A percentile compares a stretch with the other conserved stretches of the same genome.
These are phyloP conservation scores for Capronia americana DNA, from an alignment of 2,329 filamentous ascomycete species.

Conservation along the genomic window DNA sequence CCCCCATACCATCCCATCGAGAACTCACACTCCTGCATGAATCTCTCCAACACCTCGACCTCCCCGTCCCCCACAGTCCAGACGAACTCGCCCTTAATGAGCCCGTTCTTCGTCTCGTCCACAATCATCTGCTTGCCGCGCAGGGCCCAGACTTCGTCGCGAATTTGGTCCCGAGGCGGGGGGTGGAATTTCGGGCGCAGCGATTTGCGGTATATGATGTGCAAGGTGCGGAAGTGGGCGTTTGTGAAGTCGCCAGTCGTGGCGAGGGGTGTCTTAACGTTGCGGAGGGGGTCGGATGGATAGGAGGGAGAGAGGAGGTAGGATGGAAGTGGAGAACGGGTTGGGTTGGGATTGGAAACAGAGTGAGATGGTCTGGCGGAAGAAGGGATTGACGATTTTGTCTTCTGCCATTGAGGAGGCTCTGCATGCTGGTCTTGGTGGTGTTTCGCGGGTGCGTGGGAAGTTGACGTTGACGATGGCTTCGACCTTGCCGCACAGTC, in stretches of 20 bases:
- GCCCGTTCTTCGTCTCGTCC: constrained; percentile 46
- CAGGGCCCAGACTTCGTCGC: constrained; percentile 29
- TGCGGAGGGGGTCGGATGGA: constrained; percentile 34
- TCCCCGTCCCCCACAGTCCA: constrained; percentile 34
- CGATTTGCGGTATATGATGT: constrained; percentile 41
- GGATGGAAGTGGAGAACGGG: constrained; percentile 25
- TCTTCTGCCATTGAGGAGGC: constrained; percentile 20
- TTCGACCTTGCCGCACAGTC: not conserved
- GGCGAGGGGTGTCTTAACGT: constrained; percentile 24
- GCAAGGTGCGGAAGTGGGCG: constrained; percentile 39
- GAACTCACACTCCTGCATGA: constrained; percentile 38
- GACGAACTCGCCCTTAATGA: constrained; percentile 32
- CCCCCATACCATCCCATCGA: constrained; percentile 26
- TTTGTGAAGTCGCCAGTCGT: constrained; percentile 37
- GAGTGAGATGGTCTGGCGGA: constrained; percentile 1
- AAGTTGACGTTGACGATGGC: not conserved
- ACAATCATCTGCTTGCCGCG: constrained; percentile 68
- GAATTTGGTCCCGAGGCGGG: constrained; percentile 28
- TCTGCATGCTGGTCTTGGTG: not conserved
- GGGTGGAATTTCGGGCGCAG: constrained; percentile 37
- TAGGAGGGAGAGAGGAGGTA: constrained; percentile 40
- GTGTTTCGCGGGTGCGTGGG: not conserved
- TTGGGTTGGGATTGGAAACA: not conserved
- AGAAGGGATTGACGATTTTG: constrained; percentile 27
- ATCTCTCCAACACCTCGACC: constrained; percentile 42